Percentiles rank a stretch among this genome's conserved stretches.
Conservation (phyloP, 768 basidiomycete species). For the Hygrocybe punicea region DNA sequence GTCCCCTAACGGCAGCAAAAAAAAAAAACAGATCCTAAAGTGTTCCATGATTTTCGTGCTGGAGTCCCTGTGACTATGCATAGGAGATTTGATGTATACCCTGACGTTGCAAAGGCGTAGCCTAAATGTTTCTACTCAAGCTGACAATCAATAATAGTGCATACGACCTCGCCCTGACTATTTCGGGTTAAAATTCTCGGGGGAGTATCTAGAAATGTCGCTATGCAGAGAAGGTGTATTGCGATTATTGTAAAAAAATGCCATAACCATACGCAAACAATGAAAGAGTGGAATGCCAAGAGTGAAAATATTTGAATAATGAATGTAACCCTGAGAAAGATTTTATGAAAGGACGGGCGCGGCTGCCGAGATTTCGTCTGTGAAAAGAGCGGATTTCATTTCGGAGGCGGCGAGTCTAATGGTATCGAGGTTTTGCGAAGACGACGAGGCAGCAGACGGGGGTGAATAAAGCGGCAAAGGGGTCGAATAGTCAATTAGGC, state of each 20-base stretch:
- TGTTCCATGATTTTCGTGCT: conserved; percentile 61
- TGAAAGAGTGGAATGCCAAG: too few relatives aligned
- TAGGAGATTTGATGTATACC: conserved; percentile 89
- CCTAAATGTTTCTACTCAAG: too few relatives aligned
- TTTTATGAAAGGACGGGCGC: too few relatives aligned
- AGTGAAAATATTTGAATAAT: too few relatives aligned
- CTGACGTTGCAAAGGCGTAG: conserved; percentile 52
- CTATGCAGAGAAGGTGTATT: too few relatives aligned
- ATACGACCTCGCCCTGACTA: too few relatives aligned
- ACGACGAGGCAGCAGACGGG: not conserved
- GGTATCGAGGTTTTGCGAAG: not conserved
- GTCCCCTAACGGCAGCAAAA: not conserved
- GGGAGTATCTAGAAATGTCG: too few relatives aligned
- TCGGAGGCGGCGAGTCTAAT: not conserved
- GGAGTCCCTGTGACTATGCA: conserved; percentile 92
- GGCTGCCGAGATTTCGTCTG: not conserved
- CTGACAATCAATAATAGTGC: too few relatives aligned
- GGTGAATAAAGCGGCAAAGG: conserved; percentile 67
- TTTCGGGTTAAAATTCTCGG: too few relatives aligned
- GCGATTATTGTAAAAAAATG: too few relatives aligned
- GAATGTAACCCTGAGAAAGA: too few relatives aligned
- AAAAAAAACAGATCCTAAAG: conserved; percentile 44
- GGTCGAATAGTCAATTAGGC: conserved; percentile 60
- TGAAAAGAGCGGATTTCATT: not conserved
- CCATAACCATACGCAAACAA: too few relatives aligned